Percentiles rank a stretch among this genome's conserved stretches.
Conservation (phyloP, 139 green algal species). For the Micractinium sp. region DNA sequence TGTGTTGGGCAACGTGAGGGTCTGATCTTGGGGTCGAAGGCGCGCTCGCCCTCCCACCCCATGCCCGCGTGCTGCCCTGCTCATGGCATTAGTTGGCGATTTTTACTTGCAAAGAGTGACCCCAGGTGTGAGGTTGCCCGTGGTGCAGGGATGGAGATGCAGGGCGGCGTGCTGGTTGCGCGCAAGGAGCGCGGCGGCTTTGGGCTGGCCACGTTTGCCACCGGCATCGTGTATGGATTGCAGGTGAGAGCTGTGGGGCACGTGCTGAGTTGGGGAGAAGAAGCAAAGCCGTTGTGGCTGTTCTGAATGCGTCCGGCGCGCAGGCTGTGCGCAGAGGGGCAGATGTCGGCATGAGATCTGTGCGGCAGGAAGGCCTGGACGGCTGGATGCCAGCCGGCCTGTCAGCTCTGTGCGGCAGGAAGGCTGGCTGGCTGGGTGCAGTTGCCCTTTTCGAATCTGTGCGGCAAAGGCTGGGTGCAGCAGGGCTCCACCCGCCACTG, state of each 20-base stretch:
- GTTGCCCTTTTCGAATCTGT: too few relatives aligned
- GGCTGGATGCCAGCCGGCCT: background rate
- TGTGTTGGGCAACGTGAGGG: too few relatives aligned
- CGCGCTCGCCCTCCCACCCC: too few relatives aligned
- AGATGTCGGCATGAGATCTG: background rate
- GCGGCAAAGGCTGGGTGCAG: background rate
- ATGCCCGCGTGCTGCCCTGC: too few relatives aligned
- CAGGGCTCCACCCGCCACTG: background rate
- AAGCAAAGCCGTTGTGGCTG: background rate
- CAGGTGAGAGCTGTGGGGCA: too few relatives aligned
- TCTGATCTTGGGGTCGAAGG: too few relatives aligned
- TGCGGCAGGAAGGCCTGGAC: background rate
- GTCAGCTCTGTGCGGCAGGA: too few relatives aligned
- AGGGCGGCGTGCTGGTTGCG: constrained; percentile 42
- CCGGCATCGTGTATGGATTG: constrained; percentile 96
- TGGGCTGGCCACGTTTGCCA: constrained; percentile 84
- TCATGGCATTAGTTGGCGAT: too few relatives aligned
- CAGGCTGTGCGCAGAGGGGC: background rate
- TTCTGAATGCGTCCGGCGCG: background rate
- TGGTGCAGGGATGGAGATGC: constrained; percentile 24
- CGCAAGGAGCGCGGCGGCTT: constrained; percentile 48
- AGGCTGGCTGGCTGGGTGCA: too few relatives aligned
- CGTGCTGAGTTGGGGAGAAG: too few relatives aligned
- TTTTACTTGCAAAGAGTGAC: too few relatives aligned
- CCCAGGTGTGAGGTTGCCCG: too few relatives aligned